These are phyloP conservation scores for Termitomyces sp. DNA, from an alignment of 768 basidiomycete genomes.

Conservation along the genomic window DNA sequence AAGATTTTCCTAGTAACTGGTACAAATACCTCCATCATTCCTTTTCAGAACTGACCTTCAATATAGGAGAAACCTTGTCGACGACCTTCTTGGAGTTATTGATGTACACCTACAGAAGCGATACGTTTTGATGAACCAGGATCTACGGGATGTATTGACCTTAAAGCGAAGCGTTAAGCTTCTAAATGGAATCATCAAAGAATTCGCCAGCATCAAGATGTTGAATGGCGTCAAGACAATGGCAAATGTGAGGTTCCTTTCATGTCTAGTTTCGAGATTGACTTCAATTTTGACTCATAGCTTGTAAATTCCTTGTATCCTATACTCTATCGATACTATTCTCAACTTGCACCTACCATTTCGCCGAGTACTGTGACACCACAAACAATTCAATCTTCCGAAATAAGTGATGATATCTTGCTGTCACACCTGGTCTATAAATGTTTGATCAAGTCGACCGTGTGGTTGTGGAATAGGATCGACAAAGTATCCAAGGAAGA, in stretches of 20 bases:
- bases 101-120: slow-evolving; percentile 46
- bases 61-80: slow-evolving; percentile 54
- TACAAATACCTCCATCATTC: slow-evolving; percentile 20
- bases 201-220: slow-evolving; percentile 67
- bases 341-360: slow-evolving; percentile 38
- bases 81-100: slow-evolving; percentile 49
- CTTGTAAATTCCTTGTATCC: slow-evolving; percentile 48
- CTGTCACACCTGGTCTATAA: slow-evolving; percentile 73
- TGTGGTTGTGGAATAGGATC: slow-evolving; percentile 65
- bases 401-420: slow-evolving; percentile 33
- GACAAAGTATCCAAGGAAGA: slow-evolving; percentile 38
- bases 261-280: not conserved
- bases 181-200: slow-evolving; percentile 62
- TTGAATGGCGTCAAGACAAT: slow-evolving; percentile 60
- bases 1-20: slow-evolving; percentile 75
- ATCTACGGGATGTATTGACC: slow-evolving; percentile 38
- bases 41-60: not conserved
- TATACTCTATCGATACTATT: slow-evolving; percentile 58
- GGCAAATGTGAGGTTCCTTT: slow-evolving; percentile 41
- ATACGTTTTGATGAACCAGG: slow-evolving; percentile 32
- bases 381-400: slow-evolving; percentile 37
- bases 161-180: slow-evolving; percentile 59
- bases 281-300: slow-evolving; percentile 17
- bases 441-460: slow-evolving; percentile 58
- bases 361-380: slow-evolving; percentile 30